Evolutionary conservation across 2,329 filamentous ascomycete species (phyloP).

Genomic region (Helotiales sp.): DNA sequence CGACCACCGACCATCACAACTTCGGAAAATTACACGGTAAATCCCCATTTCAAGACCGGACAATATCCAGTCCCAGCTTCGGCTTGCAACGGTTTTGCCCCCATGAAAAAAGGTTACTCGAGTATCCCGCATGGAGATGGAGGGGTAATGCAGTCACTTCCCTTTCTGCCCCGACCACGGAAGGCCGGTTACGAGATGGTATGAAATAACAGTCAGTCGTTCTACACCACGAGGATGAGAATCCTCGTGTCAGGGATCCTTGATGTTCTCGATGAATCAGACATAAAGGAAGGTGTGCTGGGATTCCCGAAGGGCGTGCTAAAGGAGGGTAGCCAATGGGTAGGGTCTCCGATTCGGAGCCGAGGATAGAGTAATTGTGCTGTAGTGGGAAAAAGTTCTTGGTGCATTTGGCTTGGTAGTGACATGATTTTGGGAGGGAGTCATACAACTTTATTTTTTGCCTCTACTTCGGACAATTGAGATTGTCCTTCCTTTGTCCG

Average conservation of each 20-base stretch:
- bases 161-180: neutral
- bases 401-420: slow-evolving; percentile 1
- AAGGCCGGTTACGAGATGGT: too few species aligned
- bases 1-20: neutral
- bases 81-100: neutral
- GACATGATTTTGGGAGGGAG: neutral
- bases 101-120: too few species aligned
- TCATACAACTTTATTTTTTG: neutral
- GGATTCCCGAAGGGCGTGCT: neutral
- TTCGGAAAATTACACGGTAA: neutral
- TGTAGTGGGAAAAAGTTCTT: neutral
- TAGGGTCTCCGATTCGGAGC: neutral
- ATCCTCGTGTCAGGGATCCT: too few species aligned
- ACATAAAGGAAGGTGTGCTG: too few species aligned
- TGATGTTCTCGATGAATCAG: too few species aligned
- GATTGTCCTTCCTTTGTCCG: neutral
- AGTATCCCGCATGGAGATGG: neutral
- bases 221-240: too few species aligned
- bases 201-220: too few species aligned
- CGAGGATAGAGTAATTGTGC: neutral
- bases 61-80: neutral
- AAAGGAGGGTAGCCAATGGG: neutral
- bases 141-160: neutral
- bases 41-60: neutral
- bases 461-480: neutral